phyloP scores from a whole-genome alignment of 129 eudicot genomes.

The Cynara cardunculus region DNA sequence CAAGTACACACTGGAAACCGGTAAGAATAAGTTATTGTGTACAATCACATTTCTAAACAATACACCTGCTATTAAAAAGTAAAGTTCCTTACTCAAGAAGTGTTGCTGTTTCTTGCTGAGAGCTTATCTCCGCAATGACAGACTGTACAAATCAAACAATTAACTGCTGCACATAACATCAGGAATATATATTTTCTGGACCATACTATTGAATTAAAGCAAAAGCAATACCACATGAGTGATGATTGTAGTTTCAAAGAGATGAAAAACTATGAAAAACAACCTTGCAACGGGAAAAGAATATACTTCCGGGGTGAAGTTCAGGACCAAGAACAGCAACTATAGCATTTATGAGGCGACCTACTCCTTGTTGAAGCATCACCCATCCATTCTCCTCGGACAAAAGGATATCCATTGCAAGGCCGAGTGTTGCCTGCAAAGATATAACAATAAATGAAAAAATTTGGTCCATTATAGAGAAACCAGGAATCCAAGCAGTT shows the following conservation, averaged over 20 bases:
- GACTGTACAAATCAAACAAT: constrained; percentile 49
- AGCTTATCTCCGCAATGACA: constrained; percentile 92
- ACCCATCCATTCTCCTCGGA: constrained; percentile 93
- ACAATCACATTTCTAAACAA: background rate
- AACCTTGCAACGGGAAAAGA: constrained; percentile 99
- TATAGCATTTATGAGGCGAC: constrained; percentile 93
- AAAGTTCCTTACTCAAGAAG: constrained; percentile 76
- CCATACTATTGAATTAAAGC: background rate
- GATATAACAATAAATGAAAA: background rate
- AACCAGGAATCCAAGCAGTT: background rate
- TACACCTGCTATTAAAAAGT: background rate
- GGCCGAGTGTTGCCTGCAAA: constrained; percentile 86
- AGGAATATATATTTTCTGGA: constrained; percentile 7
- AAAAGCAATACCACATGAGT: background rate
- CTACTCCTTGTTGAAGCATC: constrained; percentile 93
- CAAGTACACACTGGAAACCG: background rate
- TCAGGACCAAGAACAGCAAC: constrained; percentile 99
- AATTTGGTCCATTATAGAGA: background rate
- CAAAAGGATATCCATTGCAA: constrained; percentile 83
- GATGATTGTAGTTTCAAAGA: constrained; percentile 1
- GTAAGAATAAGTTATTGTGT: background rate
- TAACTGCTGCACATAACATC: constrained; percentile 16
- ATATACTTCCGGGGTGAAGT: constrained; percentile 94
- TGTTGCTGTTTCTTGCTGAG: constrained; percentile 82
- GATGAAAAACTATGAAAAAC: constrained; percentile 2